Evolutionary conservation across 192 early-diverging fungal species (phyloP), one percentile per base, ranked within the genome.

Genomic region (Backusella parvicylindrica): DNA sequence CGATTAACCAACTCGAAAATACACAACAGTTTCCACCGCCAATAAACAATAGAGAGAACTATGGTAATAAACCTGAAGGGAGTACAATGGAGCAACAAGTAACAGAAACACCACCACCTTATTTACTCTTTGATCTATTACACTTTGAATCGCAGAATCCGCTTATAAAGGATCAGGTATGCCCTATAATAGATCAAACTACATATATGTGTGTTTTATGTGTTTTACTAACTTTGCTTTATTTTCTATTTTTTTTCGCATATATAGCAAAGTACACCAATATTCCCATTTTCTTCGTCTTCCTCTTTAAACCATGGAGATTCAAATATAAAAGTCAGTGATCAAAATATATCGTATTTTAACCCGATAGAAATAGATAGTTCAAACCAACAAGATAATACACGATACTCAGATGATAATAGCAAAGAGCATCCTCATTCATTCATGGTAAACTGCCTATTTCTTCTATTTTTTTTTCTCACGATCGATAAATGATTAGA

Each of bases 401-500:
- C 7, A 13, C 64, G 15, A 33, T 12, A 36, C 12, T 68, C 33
- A 68, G 36, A 68, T 33, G n/a, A 68, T 23, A 21, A 33, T 38
- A 68, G 35, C 36, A 68, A 68, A 23, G 36, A 68, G 26, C 53
- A 60, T 11, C 28, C 53, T 60, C 53, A 26, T 60, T 13, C 53
- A 13, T 60, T 60, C 53, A 60, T 60, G 53, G 53, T 60, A 60
- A 60, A 60, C 23, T 60, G 53, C 12, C 53, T 26, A 60, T 60
- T 60, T 7, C 8, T 60, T 60, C 33, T 68, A 38, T 21, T 37
- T 68, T 28, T 68, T 68, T 68, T 68, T 68, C 66, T 68, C 66
- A 68, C 66, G 66, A 68, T 68, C 53, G 66, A 36, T 33, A 66
- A 31, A 66, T 66, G 64, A 66, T 66, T 68, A 36, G 66, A 68